Evolutionary conservation across 345 rosid species (phyloP), one percentile per base, ranked within the genome.

Genomic region (Brassica incana): DNA sequence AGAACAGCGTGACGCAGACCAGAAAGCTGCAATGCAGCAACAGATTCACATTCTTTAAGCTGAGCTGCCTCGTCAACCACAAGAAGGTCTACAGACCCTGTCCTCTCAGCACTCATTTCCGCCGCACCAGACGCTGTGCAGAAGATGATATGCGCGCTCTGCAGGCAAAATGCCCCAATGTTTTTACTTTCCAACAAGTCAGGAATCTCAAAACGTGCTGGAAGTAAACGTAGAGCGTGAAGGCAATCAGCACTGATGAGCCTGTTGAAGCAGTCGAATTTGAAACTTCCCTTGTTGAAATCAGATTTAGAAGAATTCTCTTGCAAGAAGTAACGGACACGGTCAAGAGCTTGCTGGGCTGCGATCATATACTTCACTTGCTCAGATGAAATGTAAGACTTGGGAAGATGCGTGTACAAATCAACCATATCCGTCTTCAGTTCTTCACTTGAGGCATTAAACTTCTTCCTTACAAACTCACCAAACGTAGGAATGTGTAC

Each of bases 11-110:
- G 86, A 5, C 74, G 67, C 7, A 87, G 43, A 14, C 88, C 88
- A 0, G 73, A 12, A 12, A 84, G 84, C 30, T 85, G 86, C 25
- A 84, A 78, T 3, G 88, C 81, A 25, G 84, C 84, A 3, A 83
- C 59, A 12, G 88, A 87, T 45, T 87, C 90, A 70, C 85, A 85
- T 48, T 87, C 90, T 77, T 84, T 87, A 4, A 87, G 80, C 78
- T 87, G 87, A 48, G 90, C 85, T 0, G 88, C 90, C 73, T 87
- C 88, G 6, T 87, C 88, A 5, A 87, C 75, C 23, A 87, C 84
- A 69, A 87, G 25, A 63, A 87, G 52, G 0, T 80, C 50, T 0
- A 86, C 4, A 2, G 73, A 29, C 30, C 16, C 40, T 3, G 30
- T 72, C 20, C 70, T 61, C 27, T 3, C 30, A 2, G 33, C 48